Evolutionary conservation across 352 stramenopile genomes (phyloP), one percentile per base, ranked within the genome.

Genomic region (Pythium aphanidermatum): DNA sequence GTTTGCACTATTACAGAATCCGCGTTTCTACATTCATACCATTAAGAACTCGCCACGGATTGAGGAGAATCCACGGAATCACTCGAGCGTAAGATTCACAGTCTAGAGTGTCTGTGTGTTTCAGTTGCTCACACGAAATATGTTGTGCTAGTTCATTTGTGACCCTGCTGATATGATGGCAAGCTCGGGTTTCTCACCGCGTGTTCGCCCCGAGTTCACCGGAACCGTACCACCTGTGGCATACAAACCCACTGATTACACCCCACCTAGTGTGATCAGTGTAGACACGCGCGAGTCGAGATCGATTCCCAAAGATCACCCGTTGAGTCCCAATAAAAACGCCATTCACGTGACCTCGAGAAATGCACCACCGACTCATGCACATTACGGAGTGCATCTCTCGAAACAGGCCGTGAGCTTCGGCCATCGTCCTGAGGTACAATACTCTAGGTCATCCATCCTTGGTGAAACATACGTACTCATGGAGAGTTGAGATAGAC

Each of bases 71-170:
- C 76, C 68, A 17, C 76, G 62, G 36, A 92, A 88, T 40, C 65
- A 92, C 63, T 88, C 74, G 12, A 88, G 74, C 43, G 75, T 88
- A 72, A 39, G 60, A n/a, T n/a, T n/a, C n/a, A n/a, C n/a, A n/a
- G n/a, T n/a, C n/a, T n/a, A n/a, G n/a, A n/a, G n/a, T n/a, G n/a
- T n/a, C n/a, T n/a, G n/a, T n/a, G n/a, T n/a, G n/a, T n/a, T n/a
- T n/a, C n/a, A n/a, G n/a, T n/a, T n/a, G n/a, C n/a, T n/a, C n/a
- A n/a, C n/a, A n/a, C n/a, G n/a, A n/a, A n/a, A n/a, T n/a, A n/a
- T n/a, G n/a, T n/a, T n/a, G n/a, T n/a, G n/a, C n/a, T n/a, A 88
- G 74, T 86, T 85, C 35, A 77, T 85, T 48, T 86, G 82, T 55
- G 67, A 84, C 25, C 58, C 65, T 6, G 56, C 71, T 0, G 77